Percentiles rank a stretch among this genome's conserved stretches.
Evolutionary conservation across 768 basidiomycete genomes (phyloP).

Genomic region (Pulveroboletus sp.): DNA sequence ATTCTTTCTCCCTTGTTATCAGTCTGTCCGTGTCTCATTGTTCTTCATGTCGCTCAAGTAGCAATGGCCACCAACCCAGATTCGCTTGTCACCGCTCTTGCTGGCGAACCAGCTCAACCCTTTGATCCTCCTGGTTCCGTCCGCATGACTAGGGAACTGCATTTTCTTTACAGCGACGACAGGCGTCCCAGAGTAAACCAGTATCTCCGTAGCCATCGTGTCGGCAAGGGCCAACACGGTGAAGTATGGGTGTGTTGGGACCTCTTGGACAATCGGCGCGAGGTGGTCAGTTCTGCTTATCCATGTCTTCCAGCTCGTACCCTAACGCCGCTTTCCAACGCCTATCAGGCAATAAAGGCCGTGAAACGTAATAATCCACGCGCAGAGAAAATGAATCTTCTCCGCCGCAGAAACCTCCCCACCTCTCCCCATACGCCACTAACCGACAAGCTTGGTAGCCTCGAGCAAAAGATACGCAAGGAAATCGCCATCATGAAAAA

Average conservation of each 20-base stretch:
- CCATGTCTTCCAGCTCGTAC: constrained; percentile 4
- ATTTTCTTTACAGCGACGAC: constrained; percentile 39
- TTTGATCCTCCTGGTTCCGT: constrained; percentile 45
- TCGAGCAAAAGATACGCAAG: constrained; percentile 81
- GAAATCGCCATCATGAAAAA: constrained; percentile 99
- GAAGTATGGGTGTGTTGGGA: constrained; percentile 77
- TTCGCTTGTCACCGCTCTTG: constrained; percentile 27
- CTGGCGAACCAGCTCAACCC: constrained; percentile 35
- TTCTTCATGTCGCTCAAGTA: constrained; percentile 29
- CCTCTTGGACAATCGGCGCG: constrained; percentile 44
- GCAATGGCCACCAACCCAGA: constrained; percentile 24
- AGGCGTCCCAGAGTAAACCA: constrained; percentile 71
- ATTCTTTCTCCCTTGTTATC: constrained; percentile 10
- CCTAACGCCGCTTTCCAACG: constrained; percentile 5
- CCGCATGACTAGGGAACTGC: constrained; percentile 46
- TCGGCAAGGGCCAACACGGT: constrained; percentile 90
- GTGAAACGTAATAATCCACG: constrained; percentile 72
- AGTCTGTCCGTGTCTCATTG: constrained; percentile 3
- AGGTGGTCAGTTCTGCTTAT: constrained; percentile 38
- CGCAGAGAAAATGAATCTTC: constrained; percentile 58
- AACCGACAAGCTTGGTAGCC: constrained; percentile 66
- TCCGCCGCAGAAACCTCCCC: constrained; percentile 47
- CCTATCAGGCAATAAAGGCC: constrained; percentile 71
- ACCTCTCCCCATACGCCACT: constrained; percentile 48
- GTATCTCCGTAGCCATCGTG: constrained; percentile 71